These are phyloP conservation scores for Calonectria montana DNA, from an alignment of 2,329 filamentous ascomycete species.

Conservation along the genomic window DNA sequence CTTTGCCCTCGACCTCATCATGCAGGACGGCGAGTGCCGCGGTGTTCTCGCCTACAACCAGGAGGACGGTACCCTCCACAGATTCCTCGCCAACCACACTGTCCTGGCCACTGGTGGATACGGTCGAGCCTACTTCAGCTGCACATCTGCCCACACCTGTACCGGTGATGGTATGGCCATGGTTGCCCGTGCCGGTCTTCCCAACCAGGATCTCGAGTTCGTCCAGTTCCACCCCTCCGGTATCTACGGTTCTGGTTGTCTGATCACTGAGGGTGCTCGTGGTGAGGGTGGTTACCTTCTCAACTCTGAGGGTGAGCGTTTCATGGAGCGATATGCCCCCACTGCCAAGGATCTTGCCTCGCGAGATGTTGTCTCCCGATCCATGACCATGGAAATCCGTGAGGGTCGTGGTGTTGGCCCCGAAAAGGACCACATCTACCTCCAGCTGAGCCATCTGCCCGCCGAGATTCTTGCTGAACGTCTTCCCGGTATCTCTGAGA, in stretches of 20 bases:
- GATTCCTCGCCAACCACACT: conserved; percentile 96
- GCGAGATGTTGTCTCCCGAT: conserved; percentile 95
- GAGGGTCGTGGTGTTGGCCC: conserved; percentile 96
- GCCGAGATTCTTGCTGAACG: conserved; percentile 93
- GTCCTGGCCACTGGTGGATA: conserved; percentile 97
- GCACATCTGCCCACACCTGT: conserved; percentile 97
- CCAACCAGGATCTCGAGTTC: conserved; percentile 99
- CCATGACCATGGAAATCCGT: conserved; percentile 98
- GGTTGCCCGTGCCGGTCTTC: conserved; percentile 96
- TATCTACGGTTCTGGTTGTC: conserved; percentile 97
- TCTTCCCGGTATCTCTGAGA: conserved; percentile 98
- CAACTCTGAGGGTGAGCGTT: conserved; percentile 97
- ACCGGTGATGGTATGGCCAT: conserved; percentile 99
- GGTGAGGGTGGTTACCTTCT: conserved; percentile 98
- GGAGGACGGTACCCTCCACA: conserved; percentile 96
- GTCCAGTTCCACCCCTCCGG: conserved; percentile 99
- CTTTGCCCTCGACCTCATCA: conserved; percentile 96
- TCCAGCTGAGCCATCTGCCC: conserved; percentile 95
- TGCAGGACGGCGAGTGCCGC: conserved; percentile 97
- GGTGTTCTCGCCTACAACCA: conserved; percentile 98
- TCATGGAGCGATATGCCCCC: conserved; percentile 99
- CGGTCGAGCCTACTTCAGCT: conserved; percentile 97
- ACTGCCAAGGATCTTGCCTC: conserved; percentile 98
- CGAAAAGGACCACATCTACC: conserved; percentile 98
- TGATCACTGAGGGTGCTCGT: conserved; percentile 98